phyloP scores from a whole-genome alignment of 441 rosid genomes.

The Adansonia rubrostipa region DNA sequence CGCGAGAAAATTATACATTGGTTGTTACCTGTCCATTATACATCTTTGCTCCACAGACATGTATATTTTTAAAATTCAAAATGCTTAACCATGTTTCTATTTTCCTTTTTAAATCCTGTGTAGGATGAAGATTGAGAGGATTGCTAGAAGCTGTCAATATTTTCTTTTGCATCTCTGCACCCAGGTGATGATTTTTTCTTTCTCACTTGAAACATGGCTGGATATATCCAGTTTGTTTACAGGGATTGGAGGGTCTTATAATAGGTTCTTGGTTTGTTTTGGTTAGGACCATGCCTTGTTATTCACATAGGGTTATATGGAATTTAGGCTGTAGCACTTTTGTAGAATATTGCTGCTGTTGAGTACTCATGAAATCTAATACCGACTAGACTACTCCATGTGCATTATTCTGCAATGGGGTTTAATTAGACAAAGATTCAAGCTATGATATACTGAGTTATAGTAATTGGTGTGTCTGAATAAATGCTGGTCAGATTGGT shows the following conservation, averaged over 20 bases:
- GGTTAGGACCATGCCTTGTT: background rate
- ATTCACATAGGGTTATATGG: background rate
- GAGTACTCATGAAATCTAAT: background rate
- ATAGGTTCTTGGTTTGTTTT: background rate
- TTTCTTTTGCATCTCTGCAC: slow-evolving; percentile 94
- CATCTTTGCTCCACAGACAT: background rate
- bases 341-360: slow-evolving; percentile 1
- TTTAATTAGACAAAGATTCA: background rate
- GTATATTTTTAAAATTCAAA: slow-evolving; percentile 7
- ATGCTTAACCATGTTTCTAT: slow-evolving; percentile 12
- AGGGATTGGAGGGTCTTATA: slow-evolving; percentile 3
- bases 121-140: slow-evolving; percentile 92
- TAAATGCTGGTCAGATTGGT: background rate
- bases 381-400: slow-evolving; percentile 6
- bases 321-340: background rate
- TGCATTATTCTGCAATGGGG: background rate
- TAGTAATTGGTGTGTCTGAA: background rate
- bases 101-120: slow-evolving; percentile 22
- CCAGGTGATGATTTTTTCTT: slow-evolving; percentile 54
- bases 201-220: slow-evolving; percentile 7
- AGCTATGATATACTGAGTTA: background rate
- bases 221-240: background rate
- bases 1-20: slow-evolving; percentile 86
- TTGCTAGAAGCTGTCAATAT: slow-evolving; percentile 71
- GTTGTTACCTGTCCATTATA: slow-evolving; percentile 41